Evolutionary conservation across 495 filamentous ascomycete species (phyloP).

Genomic region (Aspergillus cristatus): DNA sequence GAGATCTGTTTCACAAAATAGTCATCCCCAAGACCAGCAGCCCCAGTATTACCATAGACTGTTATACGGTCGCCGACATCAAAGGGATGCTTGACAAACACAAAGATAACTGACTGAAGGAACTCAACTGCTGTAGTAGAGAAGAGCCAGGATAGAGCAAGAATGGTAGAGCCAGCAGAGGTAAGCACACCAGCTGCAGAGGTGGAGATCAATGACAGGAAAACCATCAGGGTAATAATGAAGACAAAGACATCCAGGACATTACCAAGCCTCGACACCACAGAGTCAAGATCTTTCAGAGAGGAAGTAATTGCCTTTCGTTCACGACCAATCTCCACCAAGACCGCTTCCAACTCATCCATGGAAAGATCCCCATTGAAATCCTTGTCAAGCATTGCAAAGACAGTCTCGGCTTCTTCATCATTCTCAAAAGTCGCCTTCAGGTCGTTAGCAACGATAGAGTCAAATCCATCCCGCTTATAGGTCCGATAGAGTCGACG

Average conservation of each 20-base stretch:
- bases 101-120: constrained; percentile 70
- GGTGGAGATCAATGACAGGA: constrained; percentile 69
- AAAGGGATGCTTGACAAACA: constrained; percentile 87
- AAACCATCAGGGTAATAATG: constrained; percentile 62
- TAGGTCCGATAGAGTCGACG: constrained; percentile 74
- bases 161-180: constrained; percentile 60
- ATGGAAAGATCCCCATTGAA: constrained; percentile 82
- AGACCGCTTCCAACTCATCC: constrained; percentile 76
- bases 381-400: constrained; percentile 78
- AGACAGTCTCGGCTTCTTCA: constrained; percentile 74
- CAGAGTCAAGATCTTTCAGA: constrained; percentile 77
- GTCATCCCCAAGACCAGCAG: constrained; percentile 58
- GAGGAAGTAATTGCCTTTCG: constrained; percentile 79
- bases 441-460: constrained; percentile 56
- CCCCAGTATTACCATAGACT: constrained; percentile 72
- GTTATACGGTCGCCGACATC: constrained; percentile 79
- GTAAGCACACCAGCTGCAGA: constrained; percentile 70
- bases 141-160: constrained; percentile 78
- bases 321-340: constrained; percentile 76
- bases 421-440: constrained; percentile 57
- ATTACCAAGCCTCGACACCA: constrained; percentile 71
- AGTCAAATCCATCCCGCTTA: constrained; percentile 55
- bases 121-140: constrained; percentile 78
- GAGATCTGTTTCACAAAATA: constrained; percentile 83
- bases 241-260: constrained; percentile 69